Base-by-base conservation (phyloP, 805 yeast genomes). In the Candida awuae region DNA sequence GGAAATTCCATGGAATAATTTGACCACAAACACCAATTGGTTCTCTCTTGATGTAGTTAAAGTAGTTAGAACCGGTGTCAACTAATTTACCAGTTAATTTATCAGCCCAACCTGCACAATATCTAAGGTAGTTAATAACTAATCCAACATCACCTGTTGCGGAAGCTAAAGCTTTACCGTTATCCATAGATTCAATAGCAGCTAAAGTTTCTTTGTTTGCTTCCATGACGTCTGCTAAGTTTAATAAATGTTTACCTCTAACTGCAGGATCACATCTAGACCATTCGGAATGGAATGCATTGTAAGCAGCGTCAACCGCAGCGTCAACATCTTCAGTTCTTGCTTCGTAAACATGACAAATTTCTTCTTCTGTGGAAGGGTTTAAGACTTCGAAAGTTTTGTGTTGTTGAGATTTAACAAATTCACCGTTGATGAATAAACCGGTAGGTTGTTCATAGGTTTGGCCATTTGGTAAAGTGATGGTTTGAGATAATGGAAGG, bases 1-100 rank as follows among this genome's bases (percentile, higher is more conserved):
- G 97, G 77, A 86, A 88, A 68, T 88, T 88, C 97, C 97, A 88
- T 52, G 97, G 96, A 50, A 88, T 87, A 57, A 88, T 84, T 63
- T 85, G 94, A 43, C 95, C 97, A 61, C 94, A 85, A 34, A 88
- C 96, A 59, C 96, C 97, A 54, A 84, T 68, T 43, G 97, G 95
- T 65, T 87, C 95, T 63, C 82, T 81, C 61, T 78, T 76, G 48
- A 90, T 80, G 66, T 80, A 85, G 46, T 75, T 75, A 60, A 87
- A 77, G 62, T 84, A 84, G 35, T 76, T 66, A 42, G 64, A 60
- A 46, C 88, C 90, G 35, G 94, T 79, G 60, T 84, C 84, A 42
- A 84, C 72, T 42, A 79, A 62, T 48, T 77, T 71, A 52, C 95
- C 96, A 49, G 70, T 73, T 49, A 84, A 65, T 69, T 88, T 87